These are phyloP conservation scores for Delitschia confertaspora DNA, from an alignment of 495 filamentous ascomycete genomes.

Conservation along the genomic window DNA sequence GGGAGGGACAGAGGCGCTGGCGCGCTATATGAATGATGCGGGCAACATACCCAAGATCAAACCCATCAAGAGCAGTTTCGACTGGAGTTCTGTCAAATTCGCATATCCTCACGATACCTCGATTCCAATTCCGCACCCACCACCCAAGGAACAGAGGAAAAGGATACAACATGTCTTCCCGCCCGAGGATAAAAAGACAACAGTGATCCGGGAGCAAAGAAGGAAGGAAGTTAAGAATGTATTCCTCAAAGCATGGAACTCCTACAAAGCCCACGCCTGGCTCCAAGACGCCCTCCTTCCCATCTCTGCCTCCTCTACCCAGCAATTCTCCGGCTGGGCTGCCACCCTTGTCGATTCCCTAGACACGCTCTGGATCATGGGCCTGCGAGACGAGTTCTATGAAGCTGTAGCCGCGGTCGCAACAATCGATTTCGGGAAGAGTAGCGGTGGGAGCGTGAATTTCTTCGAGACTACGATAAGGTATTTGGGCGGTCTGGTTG, in stretches of 20 bases:
- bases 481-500: conserved; percentile 34
- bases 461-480: conserved; percentile 37
- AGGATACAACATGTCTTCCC: conserved; percentile 28
- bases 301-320: conserved; percentile 28
- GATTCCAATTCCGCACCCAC: conserved; percentile 10
- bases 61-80: conserved; percentile 9
- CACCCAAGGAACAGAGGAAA: conserved; percentile 1
- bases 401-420: conserved; percentile 47
- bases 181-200: conserved; percentile 13
- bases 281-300: conserved; percentile 35
- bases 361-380: conserved; percentile 58
- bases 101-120: conserved; percentile 6
- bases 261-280: conserved; percentile 34
- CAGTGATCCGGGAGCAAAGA: conserved; percentile 15
- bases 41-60: conserved; percentile 8
- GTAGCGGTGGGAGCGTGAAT: conserved; percentile 27
- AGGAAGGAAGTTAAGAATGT: conserved; percentile 27
- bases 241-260: conserved; percentile 31
- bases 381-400: conserved; percentile 50
- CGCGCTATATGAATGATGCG: conserved; percentile 17
- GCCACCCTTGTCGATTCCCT: conserved; percentile 53
- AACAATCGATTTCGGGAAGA: conserved; percentile 46
- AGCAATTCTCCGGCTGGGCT: conserved; percentile 55
- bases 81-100: conserved; percentile 13
- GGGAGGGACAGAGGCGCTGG: conserved; percentile 2